Evolutionary conservation across 805 yeast genomes (phyloP), one percentile per base, ranked within the genome.

Genomic region (Yarrowia bubula): DNA sequence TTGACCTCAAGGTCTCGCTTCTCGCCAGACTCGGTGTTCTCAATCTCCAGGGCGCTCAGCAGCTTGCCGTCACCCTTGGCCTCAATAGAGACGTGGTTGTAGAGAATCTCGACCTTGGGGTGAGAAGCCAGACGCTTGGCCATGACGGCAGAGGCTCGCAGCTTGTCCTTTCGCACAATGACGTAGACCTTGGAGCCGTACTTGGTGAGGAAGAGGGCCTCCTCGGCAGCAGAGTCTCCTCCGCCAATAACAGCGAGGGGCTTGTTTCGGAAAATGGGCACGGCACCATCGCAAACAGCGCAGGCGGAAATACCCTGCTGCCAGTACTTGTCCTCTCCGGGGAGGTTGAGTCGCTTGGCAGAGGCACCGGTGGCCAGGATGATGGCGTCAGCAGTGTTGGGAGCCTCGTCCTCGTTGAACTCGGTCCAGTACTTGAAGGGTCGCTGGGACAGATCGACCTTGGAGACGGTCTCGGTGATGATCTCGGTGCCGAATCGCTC

Each of bases 251-350:
- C 99, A 31, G 97, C 98, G 76, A 95, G 84, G 43, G 99, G 98
- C 79, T 92, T 89, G 83, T 95, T 89, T 83, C 98, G 90, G 83
- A 95, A 95, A 72, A 95, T 92, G 72, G 99, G 99, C 58, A 95
- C 96, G 38, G 99, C 99, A 79, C 99, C 99, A 76, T 95, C 99
- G 81, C 99, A 95, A 68, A 95, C 99, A 44, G 99, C 99, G 83
- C 99, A 95, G 15, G 99, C 99, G 71, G 97, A 90, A 71, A 95
- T 95, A 78, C 99, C 99, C 77, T 88, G 89, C 82, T 95, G 99
- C 99, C 99, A 95, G 85, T 95, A 95, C 39, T 84, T 83, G 70
- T 95, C 98, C 81, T 95, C 99, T 72, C 99, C 99, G 67, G 98
- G 97, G 68, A 95, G 81, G 75, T 84, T 79, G 79, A 95, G 83